Conservation (phyloP, 768 basidiomycete species). For the Gyrodon lividus region DNA sequence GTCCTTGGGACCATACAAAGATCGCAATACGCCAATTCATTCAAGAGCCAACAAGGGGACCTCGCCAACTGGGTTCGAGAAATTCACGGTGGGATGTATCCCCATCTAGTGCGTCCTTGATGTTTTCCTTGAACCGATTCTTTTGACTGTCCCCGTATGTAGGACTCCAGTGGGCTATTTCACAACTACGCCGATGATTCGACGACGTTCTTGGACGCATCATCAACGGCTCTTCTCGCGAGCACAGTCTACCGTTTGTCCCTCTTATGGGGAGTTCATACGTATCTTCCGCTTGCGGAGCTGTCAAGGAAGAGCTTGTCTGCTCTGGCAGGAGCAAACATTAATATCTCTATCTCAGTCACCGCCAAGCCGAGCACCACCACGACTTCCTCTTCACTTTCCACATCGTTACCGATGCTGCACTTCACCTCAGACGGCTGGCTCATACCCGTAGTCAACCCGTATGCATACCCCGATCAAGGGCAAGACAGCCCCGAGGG, state of each 20-base stretch:
- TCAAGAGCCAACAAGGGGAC: slow-evolving; percentile 54
- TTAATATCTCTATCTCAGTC: slow-evolving; percentile 9
- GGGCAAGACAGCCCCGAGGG: slow-evolving; percentile 68
- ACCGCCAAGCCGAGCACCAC: not conserved
- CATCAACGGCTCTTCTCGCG: slow-evolving; percentile 74
- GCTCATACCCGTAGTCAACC: slow-evolving; percentile 76
- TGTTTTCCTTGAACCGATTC: not conserved
- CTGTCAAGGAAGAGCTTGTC: slow-evolving; percentile 43
- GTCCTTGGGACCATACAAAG: slow-evolving; percentile 73
- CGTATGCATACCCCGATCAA: slow-evolving; percentile 46
- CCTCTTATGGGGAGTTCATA: slow-evolving; percentile 47
- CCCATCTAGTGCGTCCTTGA: slow-evolving; percentile 46
- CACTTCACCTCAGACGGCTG: slow-evolving; percentile 64
- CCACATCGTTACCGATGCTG: slow-evolving; percentile 22
- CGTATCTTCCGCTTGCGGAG: slow-evolving; percentile 58
- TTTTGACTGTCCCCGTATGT: not conserved
- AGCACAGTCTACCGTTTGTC: slow-evolving; percentile 74
- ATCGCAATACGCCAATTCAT: slow-evolving; percentile 50
- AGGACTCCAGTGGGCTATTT: slow-evolving; percentile 37
- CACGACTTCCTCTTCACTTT: slow-evolving; percentile 4
- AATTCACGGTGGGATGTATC: slow-evolving; percentile 73
- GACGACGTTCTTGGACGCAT: slow-evolving; percentile 65
- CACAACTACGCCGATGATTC: slow-evolving; percentile 68
- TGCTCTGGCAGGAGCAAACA: slow-evolving; percentile 14
- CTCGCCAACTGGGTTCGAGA: slow-evolving; percentile 66